These are phyloP conservation scores for Cystobasidium onofrii DNA, from an alignment of 768 basidiomycete genomes.

Conservation along the genomic window DNA sequence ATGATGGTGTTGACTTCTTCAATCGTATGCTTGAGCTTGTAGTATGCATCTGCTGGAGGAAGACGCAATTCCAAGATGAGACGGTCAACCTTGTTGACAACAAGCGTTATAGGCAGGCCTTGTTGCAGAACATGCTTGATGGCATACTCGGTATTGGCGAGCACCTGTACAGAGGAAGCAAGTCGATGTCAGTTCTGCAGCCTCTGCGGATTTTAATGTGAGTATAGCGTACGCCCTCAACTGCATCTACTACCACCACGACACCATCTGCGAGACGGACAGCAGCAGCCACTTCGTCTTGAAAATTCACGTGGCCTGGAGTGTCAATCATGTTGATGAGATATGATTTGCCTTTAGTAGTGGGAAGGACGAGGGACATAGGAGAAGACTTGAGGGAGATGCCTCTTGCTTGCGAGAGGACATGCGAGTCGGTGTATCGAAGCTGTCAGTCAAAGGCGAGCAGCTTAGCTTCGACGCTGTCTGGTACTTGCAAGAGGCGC, in stretches of 20 bases:
- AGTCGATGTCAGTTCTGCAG: not conserved
- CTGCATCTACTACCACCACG: slow-evolving; percentile 89
- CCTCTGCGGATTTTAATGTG: not conserved
- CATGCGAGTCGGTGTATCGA: slow-evolving; percentile 92
- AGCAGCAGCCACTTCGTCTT: slow-evolving; percentile 89
- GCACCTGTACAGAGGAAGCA: slow-evolving; percentile 54
- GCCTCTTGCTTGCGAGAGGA: slow-evolving; percentile 74
- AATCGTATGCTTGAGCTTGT: slow-evolving; percentile 97
- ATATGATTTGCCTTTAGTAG: slow-evolving; percentile 82
- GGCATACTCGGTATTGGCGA: slow-evolving; percentile 83
- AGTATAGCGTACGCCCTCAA: slow-evolving; percentile 70
- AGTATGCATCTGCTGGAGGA: slow-evolving; percentile 91
- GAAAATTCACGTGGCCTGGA: slow-evolving; percentile 95
- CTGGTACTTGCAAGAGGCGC: not conserved
- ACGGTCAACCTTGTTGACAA: slow-evolving; percentile 96
- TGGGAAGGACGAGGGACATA: slow-evolving; percentile 82
- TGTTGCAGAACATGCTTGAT: slow-evolving; percentile 85
- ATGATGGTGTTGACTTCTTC: slow-evolving; percentile 97
- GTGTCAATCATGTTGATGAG: slow-evolving; percentile 91
- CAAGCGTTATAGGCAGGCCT: slow-evolving; percentile 54
- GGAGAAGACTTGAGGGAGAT: slow-evolving; percentile 96
- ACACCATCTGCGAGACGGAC: slow-evolving; percentile 84
- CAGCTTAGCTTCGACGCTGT: not conserved
- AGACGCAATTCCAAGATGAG: slow-evolving; percentile 92
- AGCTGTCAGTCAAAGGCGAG: slow-evolving; percentile 50